Conservation (phyloP, 164 flowering plant genomes). For the Stephania japonica region DNA sequence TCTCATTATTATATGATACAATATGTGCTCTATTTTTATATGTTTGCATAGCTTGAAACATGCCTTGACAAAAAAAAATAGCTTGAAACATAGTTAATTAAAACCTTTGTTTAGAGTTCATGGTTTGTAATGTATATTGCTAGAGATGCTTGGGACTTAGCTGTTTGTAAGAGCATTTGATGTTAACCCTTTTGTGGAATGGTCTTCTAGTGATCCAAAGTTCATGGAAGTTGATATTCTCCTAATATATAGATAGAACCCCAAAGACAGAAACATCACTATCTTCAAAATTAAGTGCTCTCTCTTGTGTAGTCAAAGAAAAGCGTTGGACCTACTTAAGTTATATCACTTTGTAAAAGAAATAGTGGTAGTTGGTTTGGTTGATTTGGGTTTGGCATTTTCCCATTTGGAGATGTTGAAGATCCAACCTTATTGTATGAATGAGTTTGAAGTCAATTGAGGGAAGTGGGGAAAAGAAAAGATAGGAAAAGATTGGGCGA, state of each 20-base stretch:
- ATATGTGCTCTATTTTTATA: background rate
- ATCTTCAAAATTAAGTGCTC: background rate
- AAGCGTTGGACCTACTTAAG: background rate
- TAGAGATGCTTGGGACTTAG: constrained; percentile 2
- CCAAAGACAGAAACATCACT: constrained; percentile 8
- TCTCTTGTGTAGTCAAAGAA: background rate
- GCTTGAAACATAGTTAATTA: no score
- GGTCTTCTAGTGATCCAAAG: constrained; percentile 5
- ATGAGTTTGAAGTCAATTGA: background rate
- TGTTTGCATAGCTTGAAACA: background rate
- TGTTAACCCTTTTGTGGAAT: constrained; percentile 1
- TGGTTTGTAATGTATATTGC: background rate
- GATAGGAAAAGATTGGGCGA: no score
- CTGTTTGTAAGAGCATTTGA: constrained; percentile 13
- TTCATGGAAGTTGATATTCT: background rate
- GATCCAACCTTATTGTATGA: background rate
- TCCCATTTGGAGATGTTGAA: background rate
- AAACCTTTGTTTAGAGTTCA: background rate
- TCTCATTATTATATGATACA: background rate
- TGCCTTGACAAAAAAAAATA: no score
- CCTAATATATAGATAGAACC: background rate
- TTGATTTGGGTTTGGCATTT: background rate
- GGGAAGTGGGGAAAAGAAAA: background rate
- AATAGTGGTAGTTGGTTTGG: background rate
- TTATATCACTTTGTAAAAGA: background rate